Base-by-base conservation (phyloP, 768 basidiomycete species). In the Lenzites betulinus region DNA sequence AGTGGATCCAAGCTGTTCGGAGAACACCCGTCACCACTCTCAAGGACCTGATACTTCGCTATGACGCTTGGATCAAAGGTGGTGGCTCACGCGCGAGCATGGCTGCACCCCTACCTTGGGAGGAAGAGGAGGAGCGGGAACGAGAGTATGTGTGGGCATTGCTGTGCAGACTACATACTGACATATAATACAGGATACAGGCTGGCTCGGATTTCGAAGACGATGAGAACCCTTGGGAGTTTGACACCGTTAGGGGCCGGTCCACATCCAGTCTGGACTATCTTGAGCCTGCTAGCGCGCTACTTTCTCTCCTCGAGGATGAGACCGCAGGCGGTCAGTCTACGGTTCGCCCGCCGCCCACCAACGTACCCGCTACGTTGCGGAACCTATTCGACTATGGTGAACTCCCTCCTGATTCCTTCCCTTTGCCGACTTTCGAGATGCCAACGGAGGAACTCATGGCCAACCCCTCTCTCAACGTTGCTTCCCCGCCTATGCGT, bases 1-100 rank as follows among this genome's bases (percentile, higher is more conserved):
- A 90, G 70, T 98, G 96, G 94, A 93, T 98, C 65, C 93, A 90
- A 69, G 79, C 83, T 8, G 73, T 84, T 6, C 76, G 85, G 8
- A 95, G 89, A 78, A 75, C 82, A 1, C 81, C 85, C 1, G 76
- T 94, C 15, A 78, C 86, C 0, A 76, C 84, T 18, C 76, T 98
- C 18, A 88, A 87, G 64, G 97, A 98, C 56, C 79, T 98, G 33
- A 81, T 97, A 48, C 74, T 84, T 25, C 87, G 88, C 23, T 88
- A 93, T 51, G 87, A 95, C 64, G 80, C 83, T 28, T 89, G 89
- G 89, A 71, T 81, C 49, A 78, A 83, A 62, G 75, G 73, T 28
- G 89, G 86, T 5, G 92, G 89, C 2, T 84, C 85, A 42, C 81
- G 93, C 54, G 85, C 85, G n/a, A 92, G 90, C 69, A 78, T 96